These are phyloP conservation scores for Cyberlindnera nakhonratchasimensis DNA, from an alignment of 805 yeast genomes.

Conservation along the genomic window DNA sequence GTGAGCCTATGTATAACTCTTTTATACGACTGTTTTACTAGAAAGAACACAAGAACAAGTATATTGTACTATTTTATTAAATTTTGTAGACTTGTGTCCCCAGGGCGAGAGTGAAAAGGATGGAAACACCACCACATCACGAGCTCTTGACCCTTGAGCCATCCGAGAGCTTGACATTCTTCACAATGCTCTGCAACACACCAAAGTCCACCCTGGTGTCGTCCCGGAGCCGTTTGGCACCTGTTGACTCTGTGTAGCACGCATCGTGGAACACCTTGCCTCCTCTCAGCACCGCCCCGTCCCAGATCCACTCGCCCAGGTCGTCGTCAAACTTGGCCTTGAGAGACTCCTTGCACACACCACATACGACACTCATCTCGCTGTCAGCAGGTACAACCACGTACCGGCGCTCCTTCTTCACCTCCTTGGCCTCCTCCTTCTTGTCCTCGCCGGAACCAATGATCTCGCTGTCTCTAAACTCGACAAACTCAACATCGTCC, in stretches of 20 bases:
- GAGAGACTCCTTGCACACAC: constrained; percentile 65
- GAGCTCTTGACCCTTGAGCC: background rate
- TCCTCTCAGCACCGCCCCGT: constrained; percentile 52
- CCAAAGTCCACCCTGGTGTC: constrained; percentile 13
- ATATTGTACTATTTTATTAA: no score
- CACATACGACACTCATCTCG: constrained; percentile 58
- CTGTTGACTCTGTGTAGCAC: constrained; percentile 53
- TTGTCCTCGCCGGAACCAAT: constrained; percentile 16
- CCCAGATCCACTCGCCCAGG: constrained; percentile 81
- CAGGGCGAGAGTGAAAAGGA: no score
- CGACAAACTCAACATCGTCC: constrained; percentile 66
- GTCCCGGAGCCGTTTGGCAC: background rate
- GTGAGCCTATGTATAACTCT: constrained; percentile 7
- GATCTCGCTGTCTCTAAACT: constrained; percentile 65
- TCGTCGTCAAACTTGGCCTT: constrained; percentile 69
- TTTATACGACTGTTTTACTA: no score
- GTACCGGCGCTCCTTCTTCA: constrained; percentile 23
- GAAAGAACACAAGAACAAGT: no score
- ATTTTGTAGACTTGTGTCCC: no score
- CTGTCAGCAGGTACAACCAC: constrained; percentile 22
- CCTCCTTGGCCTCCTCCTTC: constrained; percentile 10
- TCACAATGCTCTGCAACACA: constrained; percentile 18
- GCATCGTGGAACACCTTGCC: constrained; percentile 60
- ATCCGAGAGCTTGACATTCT: constrained; percentile 14
- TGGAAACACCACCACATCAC: background rate